A percentile compares a stretch with the other conserved stretches of the same genome.
Conservation (phyloP, 345 rosid genomes). For the Lagerstroemia speciosa region DNA sequence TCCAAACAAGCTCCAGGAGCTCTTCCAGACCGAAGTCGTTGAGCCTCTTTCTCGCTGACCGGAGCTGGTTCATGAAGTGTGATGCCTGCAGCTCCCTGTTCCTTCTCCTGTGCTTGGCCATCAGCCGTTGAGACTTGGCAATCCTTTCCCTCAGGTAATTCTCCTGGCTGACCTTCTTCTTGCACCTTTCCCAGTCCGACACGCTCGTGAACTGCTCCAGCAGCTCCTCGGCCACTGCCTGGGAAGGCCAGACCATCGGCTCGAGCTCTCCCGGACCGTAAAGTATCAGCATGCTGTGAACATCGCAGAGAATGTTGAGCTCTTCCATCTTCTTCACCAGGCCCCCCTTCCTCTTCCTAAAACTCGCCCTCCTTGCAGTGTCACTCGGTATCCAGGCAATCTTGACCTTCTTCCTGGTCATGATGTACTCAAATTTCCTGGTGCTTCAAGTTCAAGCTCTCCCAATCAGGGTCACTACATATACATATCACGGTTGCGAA, state of each 20-base stretch:
- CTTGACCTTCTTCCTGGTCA: neutral
- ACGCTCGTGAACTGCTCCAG: neutral
- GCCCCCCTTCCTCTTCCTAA: neutral
- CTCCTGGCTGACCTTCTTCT: neutral
- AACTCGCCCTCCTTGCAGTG: neutral
- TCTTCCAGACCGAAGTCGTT: neutral
- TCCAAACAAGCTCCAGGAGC: neutral
- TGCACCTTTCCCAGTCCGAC: neutral
- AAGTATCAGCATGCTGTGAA: neutral
- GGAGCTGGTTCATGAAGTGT: neutral
- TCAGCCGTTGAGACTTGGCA: neutral
- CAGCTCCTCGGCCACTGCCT: neutral
- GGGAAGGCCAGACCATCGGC: neutral
- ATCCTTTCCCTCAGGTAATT: neutral
- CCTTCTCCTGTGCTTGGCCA: neutral
- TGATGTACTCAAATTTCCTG: neutral
- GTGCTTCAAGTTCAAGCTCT: no score
- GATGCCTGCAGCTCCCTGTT: neutral
- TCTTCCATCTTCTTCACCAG: constrained; percentile 1
- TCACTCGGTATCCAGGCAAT: neutral
- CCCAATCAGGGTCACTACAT: no score
- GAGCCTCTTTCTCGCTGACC: neutral
- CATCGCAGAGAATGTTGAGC: neutral
- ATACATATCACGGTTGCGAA: no score
- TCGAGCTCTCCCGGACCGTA: neutral